Evolutionary conservation across 441 rosid genomes (phyloP).

Genomic region (Omphalea diandra): DNA sequence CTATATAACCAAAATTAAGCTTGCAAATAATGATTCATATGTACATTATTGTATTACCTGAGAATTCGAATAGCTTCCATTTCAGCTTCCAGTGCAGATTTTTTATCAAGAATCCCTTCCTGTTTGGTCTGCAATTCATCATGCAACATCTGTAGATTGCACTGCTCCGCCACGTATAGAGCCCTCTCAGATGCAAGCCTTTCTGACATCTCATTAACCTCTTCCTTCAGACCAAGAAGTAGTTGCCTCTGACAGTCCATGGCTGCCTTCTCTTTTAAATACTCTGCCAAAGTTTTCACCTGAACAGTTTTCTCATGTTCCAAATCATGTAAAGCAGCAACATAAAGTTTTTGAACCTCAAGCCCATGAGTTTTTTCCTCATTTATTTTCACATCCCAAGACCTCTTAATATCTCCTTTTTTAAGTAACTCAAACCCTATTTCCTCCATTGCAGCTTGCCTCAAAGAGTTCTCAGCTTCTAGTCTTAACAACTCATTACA

Average conservation of each 20-base stretch:
- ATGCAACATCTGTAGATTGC: conserved; percentile 38
- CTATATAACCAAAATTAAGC: conserved; percentile 8
- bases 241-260: conserved; percentile 85
- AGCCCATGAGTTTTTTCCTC: conserved; percentile 50
- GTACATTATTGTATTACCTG: conserved; percentile 44
- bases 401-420: conserved; percentile 59
- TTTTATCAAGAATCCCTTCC: conserved; percentile 56
- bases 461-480: conserved; percentile 55
- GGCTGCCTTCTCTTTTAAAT: conserved; percentile 71
- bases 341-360: conserved; percentile 49
- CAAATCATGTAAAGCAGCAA: conserved; percentile 40
- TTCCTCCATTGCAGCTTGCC: conserved; percentile 59
- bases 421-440: conserved; percentile 62
- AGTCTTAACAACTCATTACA: conserved; percentile 54
- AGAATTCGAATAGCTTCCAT: conserved; percentile 76
- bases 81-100: conserved; percentile 74
- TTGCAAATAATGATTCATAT: background rate
- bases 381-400: conserved; percentile 64
- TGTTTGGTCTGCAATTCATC: conserved; percentile 47
- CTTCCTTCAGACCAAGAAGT: conserved; percentile 55
- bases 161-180: conserved; percentile 42
- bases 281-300: conserved; percentile 45
- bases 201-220: conserved; percentile 69
- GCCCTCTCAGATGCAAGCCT: conserved; percentile 64
- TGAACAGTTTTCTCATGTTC: conserved; percentile 55